Percentiles rank a stretch among this genome's conserved stretches.
Conservation (phyloP, 2,329 filamentous ascomycete species). For the Sporothrix phasma region DNA sequence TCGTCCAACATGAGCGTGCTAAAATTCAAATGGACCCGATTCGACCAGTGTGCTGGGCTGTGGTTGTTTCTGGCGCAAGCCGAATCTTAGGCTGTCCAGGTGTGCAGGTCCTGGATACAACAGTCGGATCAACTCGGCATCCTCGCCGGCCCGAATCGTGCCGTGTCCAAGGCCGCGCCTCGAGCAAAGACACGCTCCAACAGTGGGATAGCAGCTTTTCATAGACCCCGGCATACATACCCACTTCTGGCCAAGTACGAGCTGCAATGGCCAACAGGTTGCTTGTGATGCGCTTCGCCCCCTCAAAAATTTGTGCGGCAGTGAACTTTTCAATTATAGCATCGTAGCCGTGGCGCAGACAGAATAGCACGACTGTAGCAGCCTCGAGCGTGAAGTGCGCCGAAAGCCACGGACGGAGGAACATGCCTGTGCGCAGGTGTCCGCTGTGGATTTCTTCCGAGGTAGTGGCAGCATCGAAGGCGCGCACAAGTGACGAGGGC, state of each 20-base stretch:
- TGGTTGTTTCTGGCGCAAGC: conserved; percentile 9
- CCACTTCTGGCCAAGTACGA: conserved; percentile 26
- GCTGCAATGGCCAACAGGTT: conserved; percentile 26
- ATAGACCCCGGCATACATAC: conserved; percentile 22
- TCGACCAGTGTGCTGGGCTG: conserved; percentile 3
- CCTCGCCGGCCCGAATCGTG: conserved; percentile 16
- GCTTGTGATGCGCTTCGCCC: conserved; percentile 26
- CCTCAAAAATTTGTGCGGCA: conserved; percentile 25
- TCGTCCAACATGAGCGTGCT: conserved; percentile 14
- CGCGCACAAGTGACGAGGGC: conserved; percentile 11
- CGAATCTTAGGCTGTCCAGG: conserved; percentile 13
- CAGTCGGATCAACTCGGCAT: conserved; percentile 18
- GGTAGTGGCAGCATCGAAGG: conserved; percentile 16
- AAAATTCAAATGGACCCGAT: conserved; percentile 15
- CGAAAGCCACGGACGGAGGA: conserved; percentile 17
- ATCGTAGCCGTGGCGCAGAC: conserved; percentile 25
- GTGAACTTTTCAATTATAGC: conserved; percentile 23
- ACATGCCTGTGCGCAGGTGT: conserved; percentile 14
- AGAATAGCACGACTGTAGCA: conserved; percentile 23
- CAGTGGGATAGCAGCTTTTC: conserved; percentile 23
- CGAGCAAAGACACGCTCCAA: conserved; percentile 24
- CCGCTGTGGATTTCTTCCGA: conserved; percentile 17
- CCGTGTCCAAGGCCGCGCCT: background rate
- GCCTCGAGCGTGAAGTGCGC: conserved; percentile 18
- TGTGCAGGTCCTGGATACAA: conserved; percentile 18